A percentile compares a stretch with the other conserved stretches of the same genome.
Evolutionary conservation across 2,329 filamentous ascomycete genomes (phyloP).

Genomic region (Graphilbum sp.): DNA sequence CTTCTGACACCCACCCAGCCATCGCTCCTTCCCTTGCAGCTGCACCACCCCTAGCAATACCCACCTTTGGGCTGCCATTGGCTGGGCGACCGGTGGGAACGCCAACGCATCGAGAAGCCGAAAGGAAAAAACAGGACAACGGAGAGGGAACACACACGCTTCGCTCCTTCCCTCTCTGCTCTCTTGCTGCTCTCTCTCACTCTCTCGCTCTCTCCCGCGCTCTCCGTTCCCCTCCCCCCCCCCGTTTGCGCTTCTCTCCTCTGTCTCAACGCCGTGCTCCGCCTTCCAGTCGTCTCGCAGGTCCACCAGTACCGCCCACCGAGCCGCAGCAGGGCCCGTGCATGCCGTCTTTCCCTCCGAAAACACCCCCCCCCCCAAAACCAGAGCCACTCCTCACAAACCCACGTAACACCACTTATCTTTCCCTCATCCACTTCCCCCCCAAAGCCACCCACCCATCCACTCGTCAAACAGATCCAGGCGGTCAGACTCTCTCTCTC

Average conservation of each 20-base stretch:
- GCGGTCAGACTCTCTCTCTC: neutral
- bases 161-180: neutral
- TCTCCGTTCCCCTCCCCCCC: neutral
- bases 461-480: neutral
- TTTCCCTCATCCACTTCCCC: neutral
- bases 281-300: neutral
- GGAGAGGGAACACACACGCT: neutral
- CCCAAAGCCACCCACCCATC: neutral
- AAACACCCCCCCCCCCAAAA: no score
- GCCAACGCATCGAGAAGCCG: slow-evolving; percentile 12
- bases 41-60: slow-evolving; percentile 7
- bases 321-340: slow-evolving; percentile 1
- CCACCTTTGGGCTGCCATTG: slow-evolving; percentile 9
- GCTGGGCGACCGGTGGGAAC: slow-evolving; percentile 9
- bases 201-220: no score
- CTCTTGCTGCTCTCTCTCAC: neutral
- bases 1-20: slow-evolving; percentile 2
- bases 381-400: no score
- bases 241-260: neutral
- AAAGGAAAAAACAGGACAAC: slow-evolving; percentile 5
- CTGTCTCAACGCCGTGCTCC: no score
- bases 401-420: no score
- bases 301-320: slow-evolving; percentile 2
- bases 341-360: no score
- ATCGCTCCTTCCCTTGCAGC: slow-evolving; percentile 8